phyloP scores from a whole-genome alignment of 768 basidiomycete species.

The Infundibulicybe gibba region DNA sequence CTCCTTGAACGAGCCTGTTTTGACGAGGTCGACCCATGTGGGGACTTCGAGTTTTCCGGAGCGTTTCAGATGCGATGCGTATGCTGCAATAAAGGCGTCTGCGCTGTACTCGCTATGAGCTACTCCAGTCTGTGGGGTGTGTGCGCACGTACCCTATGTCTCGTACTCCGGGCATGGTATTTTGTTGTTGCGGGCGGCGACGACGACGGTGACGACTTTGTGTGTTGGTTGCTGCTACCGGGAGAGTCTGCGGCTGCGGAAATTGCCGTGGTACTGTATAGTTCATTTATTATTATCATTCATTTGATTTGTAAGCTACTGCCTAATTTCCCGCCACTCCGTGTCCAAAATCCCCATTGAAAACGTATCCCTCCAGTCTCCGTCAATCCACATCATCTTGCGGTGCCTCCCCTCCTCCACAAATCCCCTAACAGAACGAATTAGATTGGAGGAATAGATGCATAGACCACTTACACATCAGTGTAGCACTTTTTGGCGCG shows the following conservation, averaged over 20 bases:
- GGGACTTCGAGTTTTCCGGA: slow-evolving; percentile 99
- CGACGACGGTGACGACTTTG: slow-evolving; percentile 48
- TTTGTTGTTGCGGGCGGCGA: slow-evolving; percentile 44
- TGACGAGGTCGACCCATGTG: slow-evolving; percentile 97
- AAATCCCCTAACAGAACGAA: slow-evolving; percentile 15
- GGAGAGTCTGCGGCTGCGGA: slow-evolving; percentile 32
- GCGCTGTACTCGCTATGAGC: slow-evolving; percentile 51
- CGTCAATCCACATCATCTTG: slow-evolving; percentile 20
- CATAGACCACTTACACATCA: neutral
- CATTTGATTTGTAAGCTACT: slow-evolving; percentile 20
- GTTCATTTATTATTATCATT: slow-evolving; percentile 14
- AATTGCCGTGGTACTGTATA: slow-evolving; percentile 39
- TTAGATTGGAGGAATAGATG: neutral
- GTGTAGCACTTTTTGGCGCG: slow-evolving; percentile 11
- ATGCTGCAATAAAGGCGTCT: slow-evolving; percentile 90
- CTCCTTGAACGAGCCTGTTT: slow-evolving; percentile 97
- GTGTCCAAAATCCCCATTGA: slow-evolving; percentile 21
- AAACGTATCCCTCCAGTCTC: slow-evolving; percentile 19
- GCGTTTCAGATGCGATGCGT: slow-evolving; percentile 94
- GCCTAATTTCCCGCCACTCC: slow-evolving; percentile 13
- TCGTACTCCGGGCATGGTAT: slow-evolving; percentile 76
- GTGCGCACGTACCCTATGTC: slow-evolving; percentile 60
- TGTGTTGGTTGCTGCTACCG: slow-evolving; percentile 29
- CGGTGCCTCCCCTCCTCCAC: slow-evolving; percentile 21
- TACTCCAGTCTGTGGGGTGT: slow-evolving; percentile 10